Conservation (phyloP, 2,329 filamentous ascomycete genomes). For the Tolypocladium inflatum region DNA sequence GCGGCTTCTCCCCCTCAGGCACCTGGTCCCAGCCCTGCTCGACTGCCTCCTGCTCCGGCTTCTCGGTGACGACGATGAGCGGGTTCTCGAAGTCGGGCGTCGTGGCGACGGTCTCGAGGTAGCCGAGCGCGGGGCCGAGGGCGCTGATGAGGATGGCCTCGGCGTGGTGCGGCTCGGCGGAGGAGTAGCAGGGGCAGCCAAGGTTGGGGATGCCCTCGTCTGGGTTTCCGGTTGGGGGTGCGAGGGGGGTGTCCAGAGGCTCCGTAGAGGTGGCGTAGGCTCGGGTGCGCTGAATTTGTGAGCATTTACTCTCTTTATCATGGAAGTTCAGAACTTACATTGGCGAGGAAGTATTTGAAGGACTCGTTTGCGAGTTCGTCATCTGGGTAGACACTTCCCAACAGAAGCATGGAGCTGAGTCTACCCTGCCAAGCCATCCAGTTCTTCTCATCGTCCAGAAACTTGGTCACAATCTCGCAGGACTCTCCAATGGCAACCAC, state of each 20-base stretch:
- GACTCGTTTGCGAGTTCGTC: constrained; percentile 29
- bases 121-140: constrained; percentile 45
- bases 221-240: constrained; percentile 39
- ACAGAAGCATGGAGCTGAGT: constrained; percentile 37
- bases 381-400: constrained; percentile 35
- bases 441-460: constrained; percentile 46
- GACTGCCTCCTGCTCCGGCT: constrained; percentile 5
- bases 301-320: constrained; percentile 10
- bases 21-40: constrained; percentile 21
- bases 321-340: constrained; percentile 27
- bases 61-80: constrained; percentile 19
- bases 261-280: constrained; percentile 48
- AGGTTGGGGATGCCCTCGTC: constrained; percentile 30
- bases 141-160: constrained; percentile 55
- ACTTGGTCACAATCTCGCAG: constrained; percentile 45
- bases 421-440: constrained; percentile 35
- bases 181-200: constrained; percentile 62
- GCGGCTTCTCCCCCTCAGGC: constrained; percentile 19
- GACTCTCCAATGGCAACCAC: constrained; percentile 64
- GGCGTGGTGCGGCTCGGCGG: constrained; percentile 46
- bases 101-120: constrained; percentile 48
- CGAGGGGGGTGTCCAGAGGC: constrained; percentile 41
- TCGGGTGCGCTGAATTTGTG: constrained; percentile 39
- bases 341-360: constrained; percentile 40
- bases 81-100: constrained; percentile 29